phyloP scores from a whole-genome alignment of 495 filamentous ascomycete genomes.

The Podospora fimiseda region DNA sequence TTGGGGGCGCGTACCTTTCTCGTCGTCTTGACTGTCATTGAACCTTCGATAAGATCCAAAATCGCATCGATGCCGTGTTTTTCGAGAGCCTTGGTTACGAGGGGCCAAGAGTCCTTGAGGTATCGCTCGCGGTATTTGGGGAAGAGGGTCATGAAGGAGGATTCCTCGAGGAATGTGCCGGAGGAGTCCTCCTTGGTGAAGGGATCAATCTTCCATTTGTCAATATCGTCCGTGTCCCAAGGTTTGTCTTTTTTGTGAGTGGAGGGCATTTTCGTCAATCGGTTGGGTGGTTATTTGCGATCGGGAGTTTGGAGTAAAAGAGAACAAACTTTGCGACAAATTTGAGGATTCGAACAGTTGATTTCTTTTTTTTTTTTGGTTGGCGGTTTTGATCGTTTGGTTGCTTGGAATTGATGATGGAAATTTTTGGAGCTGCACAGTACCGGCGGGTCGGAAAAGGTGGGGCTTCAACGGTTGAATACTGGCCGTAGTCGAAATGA shows the following conservation, averaged over 20 bases:
- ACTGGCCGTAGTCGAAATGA: too few relatives aligned
- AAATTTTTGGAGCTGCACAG: slow-evolving; percentile 6
- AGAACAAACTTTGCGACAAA: slow-evolving; percentile 6
- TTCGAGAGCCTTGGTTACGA: slow-evolving; percentile 69
- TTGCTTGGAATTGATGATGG: slow-evolving; percentile 4
- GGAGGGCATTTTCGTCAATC: slow-evolving; percentile 64
- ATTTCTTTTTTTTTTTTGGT: background rate
- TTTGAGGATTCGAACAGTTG: background rate
- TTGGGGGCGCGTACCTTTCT: slow-evolving; percentile 32
- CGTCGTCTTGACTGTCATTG: slow-evolving; percentile 93
- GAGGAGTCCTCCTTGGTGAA: slow-evolving; percentile 83
- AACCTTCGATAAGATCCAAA: slow-evolving; percentile 90
- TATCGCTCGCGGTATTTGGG: slow-evolving; percentile 97
- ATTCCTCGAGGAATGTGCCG: slow-evolving; percentile 89
- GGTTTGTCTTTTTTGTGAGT: slow-evolving; percentile 93
- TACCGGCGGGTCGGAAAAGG: background rate
- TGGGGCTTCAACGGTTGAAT: background rate
- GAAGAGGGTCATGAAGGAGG: slow-evolving; percentile 78
- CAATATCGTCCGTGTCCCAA: slow-evolving; percentile 96
- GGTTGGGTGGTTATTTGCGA: background rate
- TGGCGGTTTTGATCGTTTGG: background rate
- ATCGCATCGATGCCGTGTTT: slow-evolving; percentile 79
- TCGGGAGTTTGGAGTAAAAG: background rate
- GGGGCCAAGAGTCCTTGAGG: slow-evolving; percentile 85
- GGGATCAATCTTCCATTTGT: slow-evolving; percentile 91